Percentiles rank a stretch among this genome's conserved stretches.
Evolutionary conservation across 2,329 filamentous ascomycete species (phyloP).

Genomic region (Malbranchea zuffiana): DNA sequence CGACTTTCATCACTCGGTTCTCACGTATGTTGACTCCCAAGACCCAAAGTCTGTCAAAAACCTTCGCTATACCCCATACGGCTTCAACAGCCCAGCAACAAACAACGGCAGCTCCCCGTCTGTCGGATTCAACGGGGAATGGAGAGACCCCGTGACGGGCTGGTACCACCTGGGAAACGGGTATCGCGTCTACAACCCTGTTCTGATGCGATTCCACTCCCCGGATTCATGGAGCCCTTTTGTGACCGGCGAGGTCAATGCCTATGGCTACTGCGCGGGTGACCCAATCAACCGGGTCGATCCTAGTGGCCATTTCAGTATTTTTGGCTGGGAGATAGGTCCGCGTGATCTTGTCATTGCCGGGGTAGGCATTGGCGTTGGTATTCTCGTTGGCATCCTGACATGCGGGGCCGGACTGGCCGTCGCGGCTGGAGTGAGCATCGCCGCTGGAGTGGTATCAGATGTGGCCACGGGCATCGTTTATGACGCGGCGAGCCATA

Average conservation of each 20-base stretch:
- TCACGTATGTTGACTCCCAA: conserved; percentile 3
- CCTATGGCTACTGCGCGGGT: conserved; percentile 14
- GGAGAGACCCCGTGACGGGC: conserved; percentile 7
- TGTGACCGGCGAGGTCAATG: conserved; percentile 14
- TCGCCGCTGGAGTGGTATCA: conserved; percentile 4
- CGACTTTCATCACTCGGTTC: conserved; percentile 2
- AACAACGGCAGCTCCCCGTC: not conserved
- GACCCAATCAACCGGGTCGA: conserved; percentile 16
- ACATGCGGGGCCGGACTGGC: conserved; percentile 3
- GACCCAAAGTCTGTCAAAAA: not conserved
- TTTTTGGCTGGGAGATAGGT: conserved; percentile 5
- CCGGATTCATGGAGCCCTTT: conserved; percentile 15
- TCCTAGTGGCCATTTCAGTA: conserved; percentile 14
- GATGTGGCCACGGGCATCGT: conserved; percentile 4
- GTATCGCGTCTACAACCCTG: conserved; percentile 13
- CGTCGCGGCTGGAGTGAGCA: conserved; percentile 2
- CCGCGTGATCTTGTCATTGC: conserved; percentile 1
- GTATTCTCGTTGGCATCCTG: conserved; percentile 1
- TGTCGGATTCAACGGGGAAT: conserved; percentile 6
- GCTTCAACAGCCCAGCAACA: too few relatives aligned
- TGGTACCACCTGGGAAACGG: conserved; percentile 9
- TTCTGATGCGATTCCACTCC: conserved; percentile 11
- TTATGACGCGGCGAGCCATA: conserved; percentile 5
- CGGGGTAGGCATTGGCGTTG: not conserved
- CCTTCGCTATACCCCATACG: conserved; percentile 5